Base-by-base conservation (phyloP, 73 alveolate species). In the Durusdinium trenchii region DNA sequence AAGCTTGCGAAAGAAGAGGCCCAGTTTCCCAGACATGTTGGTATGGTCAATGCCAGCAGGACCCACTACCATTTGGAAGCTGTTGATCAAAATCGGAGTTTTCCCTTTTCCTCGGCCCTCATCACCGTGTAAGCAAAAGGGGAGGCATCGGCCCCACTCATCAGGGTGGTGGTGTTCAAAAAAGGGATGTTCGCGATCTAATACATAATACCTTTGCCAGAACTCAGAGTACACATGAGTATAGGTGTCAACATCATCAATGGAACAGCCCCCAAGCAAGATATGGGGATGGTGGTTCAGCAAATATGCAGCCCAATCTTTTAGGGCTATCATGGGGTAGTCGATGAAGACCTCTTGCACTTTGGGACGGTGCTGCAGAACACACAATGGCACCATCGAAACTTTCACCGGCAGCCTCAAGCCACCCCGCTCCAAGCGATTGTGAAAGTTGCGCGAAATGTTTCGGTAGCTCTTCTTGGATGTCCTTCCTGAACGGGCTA, bases 11-110 rank as follows among this genome's bases (percentile, higher is more conserved):
- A n/a, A n/a, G n/a, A n/a, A n/a, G n/a, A 57, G 69, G 69, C 87
- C 87, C 26, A 81, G 54, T 28, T 5, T 47, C 91, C 91, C 91
- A 5, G 67, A 47, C 71, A 81, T 81, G 69, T 23, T 81, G 20
- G 91, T 81, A 7, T 46, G 20, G 10, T 46, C 36, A 14, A 7
- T n/a, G 4, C 91, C 91, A 2, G 3, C 42, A 32, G 32, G 69
- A 6, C 52, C 28, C 12, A 81, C 16, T 7, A 81, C 40, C 3
- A 48, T 9, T 35, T 81, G 91, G 91, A 6, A 81, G 6, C 48
- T 3, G 0, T 30, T 30, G 36, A 81, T 28, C 28, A 81, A 28
- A 30, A 81, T n/a, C 2, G 91, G 91, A 28, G 28, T 9, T 47
- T 81, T 81, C 4, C 48, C 69, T 9, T 3, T 5, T 5, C 91